These are phyloP conservation scores for Lentinula edodes DNA, from an alignment of 768 basidiomycete species.

Conservation along the genomic window DNA sequence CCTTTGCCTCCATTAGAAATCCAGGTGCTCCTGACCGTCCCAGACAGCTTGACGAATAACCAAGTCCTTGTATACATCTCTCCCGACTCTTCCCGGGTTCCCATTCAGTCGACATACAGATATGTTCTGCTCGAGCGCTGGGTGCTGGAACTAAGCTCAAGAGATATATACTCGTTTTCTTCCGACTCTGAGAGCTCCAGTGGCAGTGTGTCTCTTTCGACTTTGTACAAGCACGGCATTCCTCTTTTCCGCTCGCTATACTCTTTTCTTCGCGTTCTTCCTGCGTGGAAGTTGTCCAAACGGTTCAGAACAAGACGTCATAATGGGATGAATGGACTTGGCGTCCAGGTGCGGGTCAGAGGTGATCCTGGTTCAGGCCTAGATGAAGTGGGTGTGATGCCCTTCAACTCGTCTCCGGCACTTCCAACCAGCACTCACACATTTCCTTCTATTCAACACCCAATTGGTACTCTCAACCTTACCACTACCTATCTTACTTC, in stretches of 20 bases:
- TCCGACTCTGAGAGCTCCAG: constrained; percentile 12
- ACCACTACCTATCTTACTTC: constrained; percentile 58
- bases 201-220: constrained; percentile 58
- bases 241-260: constrained; percentile 74
- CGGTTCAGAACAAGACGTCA: constrained; percentile 42
- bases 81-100: constrained; percentile 53
- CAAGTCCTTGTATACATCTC: constrained; percentile 67
- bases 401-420: constrained; percentile 26
- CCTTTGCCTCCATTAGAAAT: constrained; percentile 51
- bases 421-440: constrained; percentile 41
- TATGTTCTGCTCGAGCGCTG: constrained; percentile 73
- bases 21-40: constrained; percentile 65
- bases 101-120: constrained; percentile 64
- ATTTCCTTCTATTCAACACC: constrained; percentile 66
- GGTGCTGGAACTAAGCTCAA: constrained; percentile 30
- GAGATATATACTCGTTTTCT: constrained; percentile 28
- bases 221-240: constrained; percentile 83
- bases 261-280: constrained; percentile 67
- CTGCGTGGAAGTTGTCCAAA: constrained; percentile 70
- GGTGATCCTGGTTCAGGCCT: constrained; percentile 14
- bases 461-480: constrained; percentile 57
- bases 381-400: constrained; percentile 15
- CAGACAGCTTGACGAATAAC: constrained; percentile 55
- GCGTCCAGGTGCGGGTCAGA: constrained; percentile 43
- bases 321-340: constrained; percentile 35